A percentile compares a stretch with the other conserved stretches of the same genome.
Conservation (phyloP, 176 grass and related monocot species). For the Cymbopogon citratus region DNA sequence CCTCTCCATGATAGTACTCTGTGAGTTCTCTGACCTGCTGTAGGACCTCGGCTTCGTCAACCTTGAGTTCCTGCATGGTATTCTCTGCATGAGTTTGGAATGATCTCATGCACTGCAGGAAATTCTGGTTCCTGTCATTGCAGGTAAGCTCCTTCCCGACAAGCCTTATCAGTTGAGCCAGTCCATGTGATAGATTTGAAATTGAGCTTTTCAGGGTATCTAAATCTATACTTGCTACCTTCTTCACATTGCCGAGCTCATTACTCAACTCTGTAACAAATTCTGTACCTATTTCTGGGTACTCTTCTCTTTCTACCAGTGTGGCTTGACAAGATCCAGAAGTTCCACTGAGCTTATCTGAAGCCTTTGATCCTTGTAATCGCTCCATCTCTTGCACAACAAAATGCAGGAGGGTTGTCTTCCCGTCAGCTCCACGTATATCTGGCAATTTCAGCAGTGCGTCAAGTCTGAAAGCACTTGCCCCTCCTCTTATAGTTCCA, state of each 20-base stretch:
- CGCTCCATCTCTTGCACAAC: constrained; percentile 76
- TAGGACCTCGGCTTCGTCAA: constrained; percentile 40
- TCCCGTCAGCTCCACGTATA: constrained; percentile 75
- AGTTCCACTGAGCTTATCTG: neutral
- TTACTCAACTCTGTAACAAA: constrained; percentile 63
- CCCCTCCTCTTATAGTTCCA: constrained; percentile 74
- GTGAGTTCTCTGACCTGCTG: constrained; percentile 66
- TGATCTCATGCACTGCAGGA: constrained; percentile 47
- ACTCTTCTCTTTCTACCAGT: constrained; percentile 20
- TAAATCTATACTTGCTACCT: constrained; percentile 77
- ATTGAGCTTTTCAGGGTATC: constrained; percentile 68
- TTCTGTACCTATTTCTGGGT: constrained; percentile 19
- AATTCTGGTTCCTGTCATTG: constrained; percentile 38
- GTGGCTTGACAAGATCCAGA: neutral
- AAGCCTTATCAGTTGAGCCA: constrained; percentile 54
- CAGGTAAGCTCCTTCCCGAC: constrained; percentile 25
- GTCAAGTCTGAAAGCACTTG: constrained; percentile 79
- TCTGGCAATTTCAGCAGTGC: constrained; percentile 76
- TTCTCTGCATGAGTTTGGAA: constrained; percentile 58
- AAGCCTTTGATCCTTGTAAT: constrained; percentile 37
- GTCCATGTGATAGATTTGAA: constrained; percentile 60
- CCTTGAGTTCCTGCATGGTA: constrained; percentile 59
- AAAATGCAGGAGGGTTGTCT: constrained; percentile 89
- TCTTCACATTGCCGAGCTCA: constrained; percentile 76
- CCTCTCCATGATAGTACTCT: constrained; percentile 82